Conservation (phyloP, 2,329 filamentous ascomycete species). For the Ophiostoma fasciatum region DNA sequence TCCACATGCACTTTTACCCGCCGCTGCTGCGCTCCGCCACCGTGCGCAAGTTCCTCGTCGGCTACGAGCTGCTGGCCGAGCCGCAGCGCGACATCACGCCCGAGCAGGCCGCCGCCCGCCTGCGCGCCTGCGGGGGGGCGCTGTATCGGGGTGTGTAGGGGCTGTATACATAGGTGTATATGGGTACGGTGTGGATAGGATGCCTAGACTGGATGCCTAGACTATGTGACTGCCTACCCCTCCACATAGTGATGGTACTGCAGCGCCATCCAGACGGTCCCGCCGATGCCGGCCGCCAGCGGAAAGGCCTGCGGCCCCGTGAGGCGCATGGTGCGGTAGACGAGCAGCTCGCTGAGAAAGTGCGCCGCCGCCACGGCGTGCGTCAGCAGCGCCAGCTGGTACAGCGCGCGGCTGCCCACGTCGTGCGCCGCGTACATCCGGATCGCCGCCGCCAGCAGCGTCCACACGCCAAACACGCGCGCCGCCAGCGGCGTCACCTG, state of each 20-base stretch:
- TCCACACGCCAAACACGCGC: slow-evolving; percentile 80
- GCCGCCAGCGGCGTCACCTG: slow-evolving; percentile 62
- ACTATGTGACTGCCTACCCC: no score
- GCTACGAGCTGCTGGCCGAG: slow-evolving; percentile 92
- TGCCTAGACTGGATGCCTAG: no score
- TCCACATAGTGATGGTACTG: slow-evolving; percentile 62
- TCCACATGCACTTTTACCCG: slow-evolving; percentile 97
- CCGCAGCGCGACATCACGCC: slow-evolving; percentile 97
- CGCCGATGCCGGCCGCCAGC: slow-evolving; percentile 28
- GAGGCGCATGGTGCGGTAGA: slow-evolving; percentile 62
- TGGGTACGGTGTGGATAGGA: neutral
- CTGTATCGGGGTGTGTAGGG: slow-evolving; percentile 53
- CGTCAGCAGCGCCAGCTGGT: slow-evolving; percentile 69
- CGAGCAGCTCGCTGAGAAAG: slow-evolving; percentile 66
- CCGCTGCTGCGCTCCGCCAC: slow-evolving; percentile 84
- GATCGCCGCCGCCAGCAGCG: slow-evolving; percentile 60
- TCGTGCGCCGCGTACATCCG: slow-evolving; percentile 76
- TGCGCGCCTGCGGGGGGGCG: slow-evolving; percentile 64
- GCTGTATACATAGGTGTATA: no score
- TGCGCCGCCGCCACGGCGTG: slow-evolving; percentile 65
- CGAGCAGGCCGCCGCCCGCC: slow-evolving; percentile 72
- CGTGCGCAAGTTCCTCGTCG: slow-evolving; percentile 90
- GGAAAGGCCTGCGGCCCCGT: slow-evolving; percentile 41
- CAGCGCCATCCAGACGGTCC: slow-evolving; percentile 44
- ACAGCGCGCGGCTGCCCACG: slow-evolving; percentile 55